Evolutionary conservation across 345 rosid genomes (phyloP).

Genomic region (Capsella bursapastoris): DNA sequence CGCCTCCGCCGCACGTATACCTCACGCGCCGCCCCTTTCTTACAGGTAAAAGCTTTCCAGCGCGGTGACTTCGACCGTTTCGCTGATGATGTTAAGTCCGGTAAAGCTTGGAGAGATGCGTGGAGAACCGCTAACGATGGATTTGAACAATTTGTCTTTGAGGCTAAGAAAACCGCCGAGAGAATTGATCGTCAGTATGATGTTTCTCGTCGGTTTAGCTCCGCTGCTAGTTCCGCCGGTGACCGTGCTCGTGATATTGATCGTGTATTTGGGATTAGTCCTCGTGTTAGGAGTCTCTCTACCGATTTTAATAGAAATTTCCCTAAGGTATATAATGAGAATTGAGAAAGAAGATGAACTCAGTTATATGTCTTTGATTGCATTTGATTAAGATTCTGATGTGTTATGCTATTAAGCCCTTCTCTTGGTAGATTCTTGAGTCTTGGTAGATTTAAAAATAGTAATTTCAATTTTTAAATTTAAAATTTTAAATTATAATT

Average conservation of each 20-base stretch:
- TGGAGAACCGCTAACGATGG: slow-evolving; percentile 90
- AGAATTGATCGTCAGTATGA: slow-evolving; percentile 80
- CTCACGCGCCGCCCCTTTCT: slow-evolving; percentile 32
- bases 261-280: slow-evolving; percentile 67
- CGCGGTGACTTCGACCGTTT: slow-evolving; percentile 70
- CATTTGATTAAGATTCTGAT: neutral
- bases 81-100: slow-evolving; percentile 61
- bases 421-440: neutral
- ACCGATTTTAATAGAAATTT: slow-evolving; percentile 77
- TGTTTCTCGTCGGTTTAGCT: slow-evolving; percentile 63
- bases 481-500: too few species aligned
- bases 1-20: slow-evolving; percentile 24
- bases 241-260: slow-evolving; percentile 79
- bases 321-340: slow-evolving; percentile 60
- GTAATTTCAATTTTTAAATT: too few species aligned
- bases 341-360: slow-evolving; percentile 7
- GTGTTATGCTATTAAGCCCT: neutral
- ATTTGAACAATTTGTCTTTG: slow-evolving; percentile 77
- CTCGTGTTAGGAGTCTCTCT: slow-evolving; percentile 66
- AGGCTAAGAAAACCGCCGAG: slow-evolving; percentile 84
- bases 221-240: slow-evolving; percentile 62
- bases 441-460: neutral
- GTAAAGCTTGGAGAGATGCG: slow-evolving; percentile 70
- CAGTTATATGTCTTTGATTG: neutral
- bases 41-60: slow-evolving; percentile 51